A percentile compares a stretch with the other conserved stretches of the same genome.
These are phyloP conservation scores for Suillus plorans DNA, from an alignment of 768 basidiomycete genomes.

Conservation along the genomic window DNA sequence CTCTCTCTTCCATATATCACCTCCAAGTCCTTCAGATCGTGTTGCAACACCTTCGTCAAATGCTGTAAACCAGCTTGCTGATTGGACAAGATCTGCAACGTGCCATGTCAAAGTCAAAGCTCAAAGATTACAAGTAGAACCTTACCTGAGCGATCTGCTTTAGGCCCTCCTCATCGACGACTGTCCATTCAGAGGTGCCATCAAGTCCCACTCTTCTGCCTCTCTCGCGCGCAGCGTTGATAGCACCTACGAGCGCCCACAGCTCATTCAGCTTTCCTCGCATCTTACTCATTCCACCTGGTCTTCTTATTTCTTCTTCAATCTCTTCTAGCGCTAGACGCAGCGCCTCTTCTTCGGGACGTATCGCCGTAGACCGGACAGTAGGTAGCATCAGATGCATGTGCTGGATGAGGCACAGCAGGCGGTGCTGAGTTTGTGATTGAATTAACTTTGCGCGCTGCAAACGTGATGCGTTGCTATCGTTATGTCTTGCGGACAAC, in stretches of 20 bases:
- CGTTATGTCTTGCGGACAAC: conserved; percentile 60
- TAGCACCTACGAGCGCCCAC: conserved; percentile 80
- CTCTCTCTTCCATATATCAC: conserved; percentile 56
- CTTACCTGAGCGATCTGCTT: conserved; percentile 71
- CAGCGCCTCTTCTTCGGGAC: conserved; percentile 78
- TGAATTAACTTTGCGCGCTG: conserved; percentile 62
- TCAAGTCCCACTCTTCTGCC: conserved; percentile 42
- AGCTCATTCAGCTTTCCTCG: conserved; percentile 77
- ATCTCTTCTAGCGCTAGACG: conserved; percentile 71
- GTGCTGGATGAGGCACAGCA: conserved; percentile 70
- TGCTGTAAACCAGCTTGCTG: conserved; percentile 82
- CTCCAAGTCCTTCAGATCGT: conserved; percentile 61
- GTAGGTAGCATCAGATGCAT: conserved; percentile 77
- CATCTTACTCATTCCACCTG: conserved; percentile 54
- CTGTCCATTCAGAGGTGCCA: conserved; percentile 64
- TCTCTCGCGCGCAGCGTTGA: conserved; percentile 57
- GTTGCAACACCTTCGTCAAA: conserved; percentile 71
- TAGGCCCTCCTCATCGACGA: conserved; percentile 86
- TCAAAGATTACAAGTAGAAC: conserved; percentile 7
- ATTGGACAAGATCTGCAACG: conserved; percentile 62
- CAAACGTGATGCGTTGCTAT: conserved; percentile 68
- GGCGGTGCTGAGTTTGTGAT: conserved; percentile 67
- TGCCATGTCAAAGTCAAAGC: conserved; percentile 6
- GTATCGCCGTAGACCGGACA: conserved; percentile 70
- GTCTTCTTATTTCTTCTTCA: conserved; percentile 64